Evolutionary conservation across 192 early-diverging fungal species (phyloP), one percentile per base, ranked within the genome.

Genomic region (Backusella sp.): DNA sequence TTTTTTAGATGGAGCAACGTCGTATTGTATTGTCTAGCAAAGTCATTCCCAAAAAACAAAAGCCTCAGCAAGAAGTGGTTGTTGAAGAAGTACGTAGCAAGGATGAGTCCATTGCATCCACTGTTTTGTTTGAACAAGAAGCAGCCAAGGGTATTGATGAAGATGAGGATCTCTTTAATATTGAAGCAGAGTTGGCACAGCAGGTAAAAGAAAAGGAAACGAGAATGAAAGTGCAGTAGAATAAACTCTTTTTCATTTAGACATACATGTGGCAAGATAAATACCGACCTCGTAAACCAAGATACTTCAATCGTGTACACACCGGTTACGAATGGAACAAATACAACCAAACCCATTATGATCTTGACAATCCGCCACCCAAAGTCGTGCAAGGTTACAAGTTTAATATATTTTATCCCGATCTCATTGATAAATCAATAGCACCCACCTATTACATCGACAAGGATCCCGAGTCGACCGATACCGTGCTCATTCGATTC

Each of bases 301-400:
- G 94, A 73, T 99, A 93, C 86, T 95, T 97, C 74, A 99, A 99
- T 87, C 92, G 96, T 59, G 96, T 99, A 30, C 95, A 97, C 72
- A 97, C 95, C 0, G 98, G 98, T 37, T 98, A 97, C 76, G 97
- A 98, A 83, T 99, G 98, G 98, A 99, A 98, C 89, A 97, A 98
- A 87, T 99, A 98, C 78, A 99, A 99, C 76, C 95, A 96, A 77
- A 97, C 94, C 5, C 98, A 99, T 83, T 99, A 99, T 84, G 96
- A 97, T 76, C 86, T 88, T 71, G 97, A 98, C 77, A 99, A 99
- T 67, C 97, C 97, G 11, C 98, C 98, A 49, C 98, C 98, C 21
- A 99, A 98, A 86, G 91, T 93, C 41, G 96, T 97, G 1, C 96
- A 98, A 82, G 96, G 97, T 0, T 99, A 98, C 89, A 97, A 96